Evolutionary conservation across 163 green algal species (phyloP).

Genomic region (Chloroidium sp.): DNA sequence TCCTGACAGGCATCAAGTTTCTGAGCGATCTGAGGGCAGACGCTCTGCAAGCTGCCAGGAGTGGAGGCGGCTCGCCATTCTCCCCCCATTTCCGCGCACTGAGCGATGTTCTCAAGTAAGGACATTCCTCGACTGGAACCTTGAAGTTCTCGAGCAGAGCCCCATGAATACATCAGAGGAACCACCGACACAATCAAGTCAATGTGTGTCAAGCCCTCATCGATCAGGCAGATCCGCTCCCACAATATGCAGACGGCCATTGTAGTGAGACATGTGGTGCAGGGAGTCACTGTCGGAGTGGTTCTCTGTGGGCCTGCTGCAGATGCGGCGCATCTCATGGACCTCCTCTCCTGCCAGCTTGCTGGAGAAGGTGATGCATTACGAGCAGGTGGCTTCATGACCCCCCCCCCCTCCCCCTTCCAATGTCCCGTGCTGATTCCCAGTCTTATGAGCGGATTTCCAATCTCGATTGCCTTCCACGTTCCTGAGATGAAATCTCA

Average conservation of each 20-base stretch:
- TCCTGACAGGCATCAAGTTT: conserved; percentile 33
- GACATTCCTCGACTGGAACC: background rate
- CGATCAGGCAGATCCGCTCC: background rate
- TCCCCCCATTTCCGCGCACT: conserved; percentile 29
- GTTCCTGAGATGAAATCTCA: too few species aligned
- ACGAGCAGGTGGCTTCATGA: background rate
- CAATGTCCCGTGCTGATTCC: too few species aligned
- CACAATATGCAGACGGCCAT: background rate
- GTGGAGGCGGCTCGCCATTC: conserved; percentile 6
- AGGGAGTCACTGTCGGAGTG: conserved; percentile 40
- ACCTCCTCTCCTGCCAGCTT: conserved; percentile 29
- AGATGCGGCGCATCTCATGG: conserved; percentile 54
- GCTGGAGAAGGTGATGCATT: conserved; percentile 36
- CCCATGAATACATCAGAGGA: too few species aligned
- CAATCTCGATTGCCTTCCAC: too few species aligned
- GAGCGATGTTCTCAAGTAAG: conserved; percentile 32
- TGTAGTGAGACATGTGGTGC: conserved; percentile 3
- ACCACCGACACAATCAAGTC: too few species aligned
- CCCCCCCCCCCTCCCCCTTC: too few species aligned
- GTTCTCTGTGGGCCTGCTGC: conserved; percentile 57
- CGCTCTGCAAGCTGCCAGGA: conserved; percentile 19
- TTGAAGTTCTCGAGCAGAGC: too few species aligned
- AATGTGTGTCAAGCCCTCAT: too few species aligned
- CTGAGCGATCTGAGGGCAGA: conserved; percentile 41
- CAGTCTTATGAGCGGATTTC: too few species aligned